phyloP scores from a whole-genome alignment of 192 early-diverging fungal genomes.

The Coemansia sp. region DNA sequence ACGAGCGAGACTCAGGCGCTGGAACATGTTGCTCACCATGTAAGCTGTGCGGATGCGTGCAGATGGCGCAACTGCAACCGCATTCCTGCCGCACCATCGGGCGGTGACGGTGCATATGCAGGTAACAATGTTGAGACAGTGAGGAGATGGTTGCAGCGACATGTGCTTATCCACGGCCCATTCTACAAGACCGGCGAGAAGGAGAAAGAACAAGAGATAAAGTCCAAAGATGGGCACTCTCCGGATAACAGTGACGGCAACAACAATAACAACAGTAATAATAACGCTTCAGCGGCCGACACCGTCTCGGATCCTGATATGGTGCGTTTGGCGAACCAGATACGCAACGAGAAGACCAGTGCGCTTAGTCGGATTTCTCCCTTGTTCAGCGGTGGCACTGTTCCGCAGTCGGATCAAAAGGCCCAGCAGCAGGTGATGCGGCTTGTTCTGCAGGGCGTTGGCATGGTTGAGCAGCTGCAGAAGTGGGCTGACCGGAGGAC shows the following conservation, averaged over 20 bases:
- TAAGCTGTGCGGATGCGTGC: slow-evolving; percentile 34
- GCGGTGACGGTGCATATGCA: not conserved
- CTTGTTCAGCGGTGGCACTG: slow-evolving; percentile 11
- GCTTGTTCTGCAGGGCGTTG: slow-evolving; percentile 40
- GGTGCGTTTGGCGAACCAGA: slow-evolving; percentile 8
- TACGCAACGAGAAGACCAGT: slow-evolving; percentile 11
- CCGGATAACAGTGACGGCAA: not conserved
- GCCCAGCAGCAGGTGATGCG: slow-evolving; percentile 25
- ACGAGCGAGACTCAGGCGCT: slow-evolving; percentile 29
- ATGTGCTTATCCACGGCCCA: slow-evolving; percentile 44
- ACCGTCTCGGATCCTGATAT: not conserved
- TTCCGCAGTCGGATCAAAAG: slow-evolving; percentile 7
- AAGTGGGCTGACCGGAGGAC: slow-evolving; percentile 41
- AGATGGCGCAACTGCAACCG: slow-evolving; percentile 48
- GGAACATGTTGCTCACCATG: slow-evolving; percentile 24
- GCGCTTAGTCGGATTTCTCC: slow-evolving; percentile 16
- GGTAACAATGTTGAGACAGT: not conserved
- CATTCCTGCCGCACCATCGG: slow-evolving; percentile 10
- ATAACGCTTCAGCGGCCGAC: not conserved
- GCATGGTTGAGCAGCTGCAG: slow-evolving; percentile 48
- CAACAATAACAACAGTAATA: not conserved
- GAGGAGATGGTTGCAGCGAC: slow-evolving; percentile 28
- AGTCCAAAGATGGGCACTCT: not conserved
- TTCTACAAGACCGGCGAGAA: slow-evolving; percentile 14
- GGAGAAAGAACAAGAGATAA: not conserved